Conservation (phyloP, 495 filamentous ascomycete genomes). For the Tirmania nivea region DNA sequence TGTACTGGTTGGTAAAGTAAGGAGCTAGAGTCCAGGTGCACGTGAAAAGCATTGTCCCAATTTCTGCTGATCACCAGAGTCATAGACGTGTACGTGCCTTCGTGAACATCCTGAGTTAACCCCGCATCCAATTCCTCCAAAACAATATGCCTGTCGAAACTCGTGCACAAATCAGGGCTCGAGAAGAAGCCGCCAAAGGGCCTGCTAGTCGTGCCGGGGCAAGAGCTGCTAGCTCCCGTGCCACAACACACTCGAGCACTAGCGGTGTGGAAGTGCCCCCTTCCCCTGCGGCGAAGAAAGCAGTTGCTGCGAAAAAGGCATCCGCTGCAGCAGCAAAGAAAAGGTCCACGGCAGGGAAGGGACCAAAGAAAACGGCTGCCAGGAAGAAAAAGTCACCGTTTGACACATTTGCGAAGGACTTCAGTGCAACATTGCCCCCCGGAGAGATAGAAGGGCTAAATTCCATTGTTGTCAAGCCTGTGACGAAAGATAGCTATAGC, state of each 20-base stretch:
- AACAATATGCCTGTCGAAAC: background rate
- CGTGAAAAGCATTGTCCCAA: no score
- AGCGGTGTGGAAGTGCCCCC: background rate
- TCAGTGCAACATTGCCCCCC: background rate
- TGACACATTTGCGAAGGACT: background rate
- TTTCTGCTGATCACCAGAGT: no score
- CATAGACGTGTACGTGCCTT: no score
- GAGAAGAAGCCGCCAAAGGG: background rate
- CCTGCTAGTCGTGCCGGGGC: background rate
- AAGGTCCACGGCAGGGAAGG: background rate
- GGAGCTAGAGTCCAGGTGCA: no score
- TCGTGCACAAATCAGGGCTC: background rate
- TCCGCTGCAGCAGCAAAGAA: background rate
- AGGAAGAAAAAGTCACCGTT: background rate
- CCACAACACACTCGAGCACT: background rate
- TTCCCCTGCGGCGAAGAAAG: background rate
- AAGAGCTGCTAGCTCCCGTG: background rate
- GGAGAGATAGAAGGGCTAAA: background rate
- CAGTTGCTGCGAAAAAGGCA: background rate
- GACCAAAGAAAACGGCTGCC: background rate
- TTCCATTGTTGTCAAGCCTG: background rate
- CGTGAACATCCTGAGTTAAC: no score
- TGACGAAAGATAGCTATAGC: background rate
- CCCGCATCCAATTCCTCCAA: background rate
- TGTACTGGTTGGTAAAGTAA: no score